Evolutionary conservation across 768 basidiomycete genomes (phyloP), one percentile per base, ranked within the genome.

Genomic region (Tricholoma hemisulphureum): DNA sequence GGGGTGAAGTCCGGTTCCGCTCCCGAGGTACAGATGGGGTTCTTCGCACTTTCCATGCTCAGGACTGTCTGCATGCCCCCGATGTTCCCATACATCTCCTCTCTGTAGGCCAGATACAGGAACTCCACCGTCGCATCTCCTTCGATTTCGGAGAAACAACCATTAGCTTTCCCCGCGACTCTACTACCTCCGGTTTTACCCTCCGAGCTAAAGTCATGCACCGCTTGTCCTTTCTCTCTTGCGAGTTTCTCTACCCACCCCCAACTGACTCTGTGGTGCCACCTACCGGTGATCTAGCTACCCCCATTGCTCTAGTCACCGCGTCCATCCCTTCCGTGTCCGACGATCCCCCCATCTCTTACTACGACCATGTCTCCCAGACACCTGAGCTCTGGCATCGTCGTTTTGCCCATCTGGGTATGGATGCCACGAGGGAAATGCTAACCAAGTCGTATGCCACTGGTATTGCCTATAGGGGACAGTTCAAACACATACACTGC

Each of bases 381-480:
- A n/a, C n/a, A n/a, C n/a, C n/a, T n/a, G n/a, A n/a, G 11, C 58
- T 68, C 0, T 71, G 67, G 68, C 72, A 71, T 50, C 41, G 62
- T n/a, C 57, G 61, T 2, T 58, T 69, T 34, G 69, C n/a, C n/a
- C n/a, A n/a, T 34, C 54, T 64, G 23, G 63, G 65, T 4, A n/a
- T 34, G 0, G 63, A 66, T 16, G 57, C 66, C 0, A 68, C 65
- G 1, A 35, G 55, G 8, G 46, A 58, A 4, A 55, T 65, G 1
- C 46, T 70, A 0, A 65, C 64, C 0, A 53, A 61, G 24, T 45
- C 62, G 9, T 65, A 62, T 53, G 64, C 55, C 1, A 59, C 57
- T 39, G 64, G 68, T 1, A 46, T 63, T 13, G 56, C n/a, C n/a
- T n/a, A n/a, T n/a, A n/a, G n/a, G n/a, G n/a, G n/a, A n/a, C n/a